These are phyloP conservation scores for Tylopilus cervinicoccineus DNA, from an alignment of 768 basidiomycete genomes.

Conservation along the genomic window DNA sequence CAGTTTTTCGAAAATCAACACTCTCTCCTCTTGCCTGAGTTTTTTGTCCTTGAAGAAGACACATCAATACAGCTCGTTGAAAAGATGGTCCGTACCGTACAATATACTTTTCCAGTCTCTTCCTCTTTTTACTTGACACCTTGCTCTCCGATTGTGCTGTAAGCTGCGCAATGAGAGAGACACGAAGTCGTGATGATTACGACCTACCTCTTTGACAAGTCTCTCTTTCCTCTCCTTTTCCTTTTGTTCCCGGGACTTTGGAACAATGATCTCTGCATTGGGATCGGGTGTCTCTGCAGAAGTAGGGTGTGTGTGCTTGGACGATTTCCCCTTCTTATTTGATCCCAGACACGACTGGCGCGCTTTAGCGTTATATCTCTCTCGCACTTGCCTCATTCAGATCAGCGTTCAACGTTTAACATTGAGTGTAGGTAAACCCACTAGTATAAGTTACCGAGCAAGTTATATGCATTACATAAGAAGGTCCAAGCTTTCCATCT, in stretches of 20 bases:
- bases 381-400: conserved; percentile 22
- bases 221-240: conserved; percentile 56
- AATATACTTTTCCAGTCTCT: conserved; percentile 88
- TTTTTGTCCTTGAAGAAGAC: conserved; percentile 69
- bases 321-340: conserved; percentile 58
- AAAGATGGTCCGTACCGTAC: conserved; percentile 39
- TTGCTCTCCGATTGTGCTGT: conserved; percentile 56
- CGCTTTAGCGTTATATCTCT: conserved; percentile 61
- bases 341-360: conserved; percentile 58
- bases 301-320: conserved; percentile 25
- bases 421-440: neutral
- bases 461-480: too few species aligned
- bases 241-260: conserved; percentile 58
- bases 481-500: too few species aligned
- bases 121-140: conserved; percentile 82
- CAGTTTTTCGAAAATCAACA: conserved; percentile 73
- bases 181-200: neutral
- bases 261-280: conserved; percentile 55
- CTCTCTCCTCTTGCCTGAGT: conserved; percentile 83
- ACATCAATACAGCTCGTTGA: neutral
- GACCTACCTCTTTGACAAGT: conserved; percentile 56
- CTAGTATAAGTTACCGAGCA: too few species aligned
- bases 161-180: conserved; percentile 18
- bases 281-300: conserved; percentile 38
- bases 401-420: neutral